A percentile compares a stretch with the other conserved stretches of the same genome.
Evolutionary conservation across 2,329 filamentous ascomycete genomes (phyloP).

Genomic region (Cladobotryum protrusum): DNA sequence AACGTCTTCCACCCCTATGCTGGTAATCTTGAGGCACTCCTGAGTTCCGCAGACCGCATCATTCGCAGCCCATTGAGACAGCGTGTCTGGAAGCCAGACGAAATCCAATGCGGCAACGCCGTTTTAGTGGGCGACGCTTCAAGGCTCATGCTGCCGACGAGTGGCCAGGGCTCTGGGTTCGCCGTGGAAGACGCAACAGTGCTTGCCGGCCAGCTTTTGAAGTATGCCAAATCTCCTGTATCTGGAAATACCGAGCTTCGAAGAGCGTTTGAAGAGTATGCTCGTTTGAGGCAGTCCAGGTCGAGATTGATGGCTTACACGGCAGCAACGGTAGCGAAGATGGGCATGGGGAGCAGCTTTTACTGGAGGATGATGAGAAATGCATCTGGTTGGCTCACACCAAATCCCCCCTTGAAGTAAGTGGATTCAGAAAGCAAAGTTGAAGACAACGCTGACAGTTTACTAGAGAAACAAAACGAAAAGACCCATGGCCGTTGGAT

Average conservation of each 20-base stretch:
- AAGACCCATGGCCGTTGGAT: conserved; percentile 18
- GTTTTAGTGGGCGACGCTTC: conserved; percentile 20
- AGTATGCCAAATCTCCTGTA: not conserved
- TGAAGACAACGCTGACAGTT: not conserved
- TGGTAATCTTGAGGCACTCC: conserved; percentile 15
- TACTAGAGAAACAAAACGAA: conserved; percentile 12
- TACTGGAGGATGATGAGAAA: conserved; percentile 17
- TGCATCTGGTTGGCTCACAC: not conserved
- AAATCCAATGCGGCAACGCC: conserved; percentile 17
- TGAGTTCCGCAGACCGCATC: conserved; percentile 18
- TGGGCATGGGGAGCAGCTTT: conserved; percentile 14
- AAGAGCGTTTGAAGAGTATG: conserved; percentile 17
- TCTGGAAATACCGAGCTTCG: not conserved
- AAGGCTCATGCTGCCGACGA: conserved; percentile 20
- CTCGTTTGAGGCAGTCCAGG: conserved; percentile 12
- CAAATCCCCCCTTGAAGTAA: not conserved
- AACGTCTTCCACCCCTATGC: conserved; percentile 16
- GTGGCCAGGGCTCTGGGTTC: conserved; percentile 21
- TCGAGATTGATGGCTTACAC: conserved; percentile 19
- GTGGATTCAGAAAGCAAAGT: not conserved
- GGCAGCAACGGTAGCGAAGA: conserved; percentile 12
- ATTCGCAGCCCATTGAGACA: conserved; percentile 19
- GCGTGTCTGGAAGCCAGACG: conserved; percentile 18
- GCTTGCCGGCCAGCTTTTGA: conserved; percentile 16
- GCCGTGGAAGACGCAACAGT: conserved; percentile 22